Conservation (phyloP, 495 filamentous ascomycete species). For the Trichoderma asperelloides region DNA sequence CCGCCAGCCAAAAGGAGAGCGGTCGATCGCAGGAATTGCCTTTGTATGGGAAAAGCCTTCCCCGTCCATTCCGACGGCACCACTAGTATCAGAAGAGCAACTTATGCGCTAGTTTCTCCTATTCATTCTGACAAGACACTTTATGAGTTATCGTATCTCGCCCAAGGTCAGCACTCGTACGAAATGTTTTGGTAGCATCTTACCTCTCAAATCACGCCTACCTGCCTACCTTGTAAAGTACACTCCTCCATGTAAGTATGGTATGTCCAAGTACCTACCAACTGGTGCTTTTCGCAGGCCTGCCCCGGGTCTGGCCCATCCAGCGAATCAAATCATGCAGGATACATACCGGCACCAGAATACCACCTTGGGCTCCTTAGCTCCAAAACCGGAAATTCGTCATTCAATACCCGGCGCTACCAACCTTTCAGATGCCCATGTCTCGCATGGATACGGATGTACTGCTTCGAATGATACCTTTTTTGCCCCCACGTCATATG, state of each 20-base stretch:
- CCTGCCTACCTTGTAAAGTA: not conserved
- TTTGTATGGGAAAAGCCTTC: not conserved
- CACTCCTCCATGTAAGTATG: not conserved
- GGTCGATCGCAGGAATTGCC: not conserved
- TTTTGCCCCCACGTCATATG: slow-evolving; percentile 4
- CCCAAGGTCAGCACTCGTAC: not conserved
- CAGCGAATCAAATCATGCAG: not conserved
- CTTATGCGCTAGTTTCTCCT: not conserved
- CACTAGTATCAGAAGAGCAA: slow-evolving; percentile 5
- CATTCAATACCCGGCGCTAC: slow-evolving; percentile 2
- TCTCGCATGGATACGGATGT: not conserved
- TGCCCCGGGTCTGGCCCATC: not conserved
- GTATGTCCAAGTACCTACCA: not conserved
- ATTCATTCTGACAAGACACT: not conserved
- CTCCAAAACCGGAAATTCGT: slow-evolving; percentile 6
- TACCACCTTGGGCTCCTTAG: not conserved
- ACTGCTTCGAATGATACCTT: not conserved
- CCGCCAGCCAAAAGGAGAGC: not conserved
- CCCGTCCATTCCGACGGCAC: not conserved
- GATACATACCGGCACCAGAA: not conserved
- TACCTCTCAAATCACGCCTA: not conserved
- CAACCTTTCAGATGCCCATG: not conserved
- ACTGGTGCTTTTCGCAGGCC: not conserved
- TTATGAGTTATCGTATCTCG: too few species aligned
- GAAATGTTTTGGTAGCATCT: not conserved